phyloP scores from a whole-genome alignment of 2,329 filamentous ascomycete genomes.

The Pyrenochaeta sp. region DNA sequence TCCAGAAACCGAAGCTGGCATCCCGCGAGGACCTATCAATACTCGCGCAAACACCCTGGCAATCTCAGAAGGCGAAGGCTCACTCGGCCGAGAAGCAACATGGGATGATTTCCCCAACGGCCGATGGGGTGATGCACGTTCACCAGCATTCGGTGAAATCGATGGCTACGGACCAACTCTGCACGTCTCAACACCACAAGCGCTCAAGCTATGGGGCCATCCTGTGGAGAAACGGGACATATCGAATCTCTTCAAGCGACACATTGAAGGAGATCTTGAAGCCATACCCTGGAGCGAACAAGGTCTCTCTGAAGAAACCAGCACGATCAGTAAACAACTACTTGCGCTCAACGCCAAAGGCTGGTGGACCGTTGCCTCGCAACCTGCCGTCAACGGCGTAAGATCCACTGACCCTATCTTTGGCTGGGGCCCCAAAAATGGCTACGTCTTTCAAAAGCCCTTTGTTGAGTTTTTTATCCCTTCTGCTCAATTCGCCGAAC shows the following conservation, averaged over 20 bases:
- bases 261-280: conserved; percentile 79
- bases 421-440: conserved; percentile 91
- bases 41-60: conserved; percentile 84
- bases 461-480: conserved; percentile 97
- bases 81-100: conserved; percentile 89
- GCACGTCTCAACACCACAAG: conserved; percentile 86
- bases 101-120: conserved; percentile 99
- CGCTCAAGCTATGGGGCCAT: conserved; percentile 84
- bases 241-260: conserved; percentile 78
- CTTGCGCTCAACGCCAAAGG: conserved; percentile 80
- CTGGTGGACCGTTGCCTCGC: conserved; percentile 97
- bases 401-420: conserved; percentile 79
- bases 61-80: conserved; percentile 92
- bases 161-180: conserved; percentile 98
- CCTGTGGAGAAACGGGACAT: conserved; percentile 77
- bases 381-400: conserved; percentile 90
- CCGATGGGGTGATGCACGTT: conserved; percentile 91
- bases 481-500: conserved; percentile 71
- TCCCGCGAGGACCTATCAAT: conserved; percentile 77
- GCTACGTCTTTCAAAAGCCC: conserved; percentile 97
- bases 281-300: conserved; percentile 96
- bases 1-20: conserved; percentile 76
- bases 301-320: conserved; percentile 82
- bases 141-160: conserved; percentile 88
- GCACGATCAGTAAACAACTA: conserved; percentile 79